Percentiles rank a stretch among this genome's conserved stretches.
These are phyloP conservation scores for Leishmania braziliensis DNA, from an alignment of 208 protist genomes.

Conservation along the genomic window DNA sequence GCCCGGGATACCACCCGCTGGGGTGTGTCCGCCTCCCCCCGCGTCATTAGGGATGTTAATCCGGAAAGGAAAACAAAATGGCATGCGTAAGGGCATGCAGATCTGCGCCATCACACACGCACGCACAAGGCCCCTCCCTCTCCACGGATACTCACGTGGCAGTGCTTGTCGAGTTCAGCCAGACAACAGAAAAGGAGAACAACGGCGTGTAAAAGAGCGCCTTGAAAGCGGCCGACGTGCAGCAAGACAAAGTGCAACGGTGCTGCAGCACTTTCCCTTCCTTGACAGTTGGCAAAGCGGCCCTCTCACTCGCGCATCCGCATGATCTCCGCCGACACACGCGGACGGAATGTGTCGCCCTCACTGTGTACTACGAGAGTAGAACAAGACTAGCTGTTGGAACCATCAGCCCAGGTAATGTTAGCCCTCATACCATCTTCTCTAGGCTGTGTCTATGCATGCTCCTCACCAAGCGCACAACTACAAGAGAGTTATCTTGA, in stretches of 20 bases:
- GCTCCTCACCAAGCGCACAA: not conserved
- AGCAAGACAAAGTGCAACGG: not conserved
- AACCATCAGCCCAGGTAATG: not conserved
- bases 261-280: not conserved
- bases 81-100: too few species aligned
- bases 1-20: not conserved
- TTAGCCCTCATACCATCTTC: not conserved
- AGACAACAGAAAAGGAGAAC: not conserved
- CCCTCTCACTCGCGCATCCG: not conserved
- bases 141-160: not conserved
- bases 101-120: not conserved
- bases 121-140: not conserved
- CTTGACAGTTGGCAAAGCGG: not conserved
- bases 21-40: not conserved
- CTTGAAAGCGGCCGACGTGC: not conserved
- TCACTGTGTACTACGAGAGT: not conserved
- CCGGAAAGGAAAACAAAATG: too few species aligned
- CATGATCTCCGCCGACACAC: not conserved
- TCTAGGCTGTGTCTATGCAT: not conserved
- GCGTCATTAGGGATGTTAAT: too few species aligned
- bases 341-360: not conserved
- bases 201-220: not conserved
- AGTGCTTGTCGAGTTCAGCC: not conserved
- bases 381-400: not conserved
- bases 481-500: slow-evolving; percentile 75